These are phyloP conservation scores for Microcyclosporella mali DNA, from an alignment of 2,329 filamentous ascomycete genomes.

Conservation along the genomic window DNA sequence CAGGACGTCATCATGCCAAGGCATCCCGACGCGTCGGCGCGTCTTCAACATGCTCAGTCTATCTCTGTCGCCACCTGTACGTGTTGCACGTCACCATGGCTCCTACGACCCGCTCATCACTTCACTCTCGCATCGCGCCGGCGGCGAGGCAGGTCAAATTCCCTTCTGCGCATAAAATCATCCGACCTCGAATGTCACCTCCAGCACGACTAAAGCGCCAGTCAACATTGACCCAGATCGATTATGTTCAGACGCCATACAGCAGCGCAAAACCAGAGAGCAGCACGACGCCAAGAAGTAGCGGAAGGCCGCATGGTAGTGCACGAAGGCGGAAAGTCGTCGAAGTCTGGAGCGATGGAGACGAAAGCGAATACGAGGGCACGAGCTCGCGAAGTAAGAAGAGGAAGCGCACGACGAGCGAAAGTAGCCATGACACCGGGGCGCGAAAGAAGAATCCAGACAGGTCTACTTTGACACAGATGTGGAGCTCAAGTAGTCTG, in stretches of 20 bases:
- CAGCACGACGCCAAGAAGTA: no score
- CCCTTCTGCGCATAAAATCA: no score
- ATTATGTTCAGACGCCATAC: conserved; percentile 9
- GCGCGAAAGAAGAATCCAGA: not conserved
- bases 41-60: no score
- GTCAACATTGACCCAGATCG: conserved; percentile 19
- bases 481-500: conserved; percentile 3
- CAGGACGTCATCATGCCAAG: not conserved
- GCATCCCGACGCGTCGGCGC: conserved; percentile 2
- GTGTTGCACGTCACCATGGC: conserved; percentile 10
- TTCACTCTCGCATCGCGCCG: conserved; percentile 6
- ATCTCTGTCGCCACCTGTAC: not conserved
- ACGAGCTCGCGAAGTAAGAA: conserved; percentile 5
- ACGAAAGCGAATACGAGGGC: conserved; percentile 3
- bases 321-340: not conserved
- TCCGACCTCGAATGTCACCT: conserved; percentile 1
- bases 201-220: conserved; percentile 8
- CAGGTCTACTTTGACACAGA: conserved; percentile 9
- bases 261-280: not conserved
- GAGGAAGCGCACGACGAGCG: conserved; percentile 2
- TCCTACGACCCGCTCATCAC: conserved; percentile 2
- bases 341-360: conserved; percentile 1
- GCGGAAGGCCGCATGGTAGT: not conserved
- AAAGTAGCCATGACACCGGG: not conserved
- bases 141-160: conserved; percentile 9